Evolutionary conservation across 2,329 filamentous ascomycete species (phyloP).

Genomic region (Fusarium staphyleae): DNA sequence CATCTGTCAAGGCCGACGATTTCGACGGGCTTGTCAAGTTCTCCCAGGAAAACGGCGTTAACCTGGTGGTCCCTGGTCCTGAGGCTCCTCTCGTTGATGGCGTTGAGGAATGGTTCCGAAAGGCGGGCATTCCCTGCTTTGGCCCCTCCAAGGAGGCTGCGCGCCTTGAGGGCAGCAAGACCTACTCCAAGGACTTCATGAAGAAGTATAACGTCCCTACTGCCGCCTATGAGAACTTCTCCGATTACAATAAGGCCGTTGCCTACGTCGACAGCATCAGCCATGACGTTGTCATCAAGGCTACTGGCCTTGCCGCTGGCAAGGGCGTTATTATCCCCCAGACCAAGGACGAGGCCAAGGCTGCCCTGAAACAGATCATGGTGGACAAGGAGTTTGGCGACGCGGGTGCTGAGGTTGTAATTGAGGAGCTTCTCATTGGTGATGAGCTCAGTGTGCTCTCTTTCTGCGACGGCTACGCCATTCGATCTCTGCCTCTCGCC

Average conservation of each 20-base stretch:
- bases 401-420: slow-evolving; percentile 89
- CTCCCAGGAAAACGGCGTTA: slow-evolving; percentile 74
- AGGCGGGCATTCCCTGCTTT: slow-evolving; percentile 79
- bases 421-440: slow-evolving; percentile 91
- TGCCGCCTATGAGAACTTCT: slow-evolving; percentile 89
- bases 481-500: slow-evolving; percentile 84
- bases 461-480: slow-evolving; percentile 88
- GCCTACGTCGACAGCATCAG: slow-evolving; percentile 75
- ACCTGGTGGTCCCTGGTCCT: slow-evolving; percentile 87
- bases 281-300: slow-evolving; percentile 91
- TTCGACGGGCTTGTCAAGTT: slow-evolving; percentile 80
- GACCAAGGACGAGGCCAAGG: slow-evolving; percentile 81
- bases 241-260: slow-evolving; percentile 73
- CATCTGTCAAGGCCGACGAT: slow-evolving; percentile 73
- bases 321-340: slow-evolving; percentile 94
- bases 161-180: slow-evolving; percentile 93
- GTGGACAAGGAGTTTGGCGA: slow-evolving; percentile 82
- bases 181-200: slow-evolving; percentile 99
- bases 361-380: slow-evolving; percentile 90
- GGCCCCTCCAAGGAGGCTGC: slow-evolving; percentile 86
- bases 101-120: slow-evolving; percentile 81
- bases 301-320: slow-evolving; percentile 87
- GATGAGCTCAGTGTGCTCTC: slow-evolving; percentile 92
- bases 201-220: slow-evolving; percentile 88
- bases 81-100: slow-evolving; percentile 94